phyloP scores from a whole-genome alignment of 805 yeast species.

The Peterozyma toletana region DNA sequence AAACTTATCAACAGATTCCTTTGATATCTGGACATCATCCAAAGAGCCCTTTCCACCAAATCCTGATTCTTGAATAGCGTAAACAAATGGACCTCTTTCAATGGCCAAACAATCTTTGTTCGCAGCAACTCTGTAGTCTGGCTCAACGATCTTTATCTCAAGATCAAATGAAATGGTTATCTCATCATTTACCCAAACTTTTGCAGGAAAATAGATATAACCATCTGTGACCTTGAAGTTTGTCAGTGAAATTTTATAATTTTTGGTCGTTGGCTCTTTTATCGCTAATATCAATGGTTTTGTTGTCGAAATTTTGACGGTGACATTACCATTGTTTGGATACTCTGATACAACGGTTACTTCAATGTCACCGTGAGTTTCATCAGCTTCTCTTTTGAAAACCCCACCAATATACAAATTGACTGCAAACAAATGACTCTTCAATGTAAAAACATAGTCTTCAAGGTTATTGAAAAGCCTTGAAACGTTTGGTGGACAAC shows the following conservation, averaged over 20 bases:
- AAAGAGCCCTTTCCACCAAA: slow-evolving; percentile 1
- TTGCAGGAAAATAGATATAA: slow-evolving; percentile 9
- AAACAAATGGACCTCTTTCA: slow-evolving; percentile 16
- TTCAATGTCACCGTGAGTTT: slow-evolving; percentile 1
- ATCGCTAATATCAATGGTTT: slow-evolving; percentile 10
- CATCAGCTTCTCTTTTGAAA: neutral
- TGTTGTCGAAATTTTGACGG: slow-evolving; percentile 3
- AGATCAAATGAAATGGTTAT: slow-evolving; percentile 9
- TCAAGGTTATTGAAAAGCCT: slow-evolving; percentile 16
- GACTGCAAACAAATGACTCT: slow-evolving; percentile 9
- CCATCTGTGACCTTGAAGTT: slow-evolving; percentile 8
- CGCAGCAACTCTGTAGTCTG: slow-evolving; percentile 13
- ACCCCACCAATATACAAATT: slow-evolving; percentile 13
- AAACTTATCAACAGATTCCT: slow-evolving; percentile 6
- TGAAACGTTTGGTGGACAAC: slow-evolving; percentile 22
- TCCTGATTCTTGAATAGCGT: slow-evolving; percentile 13
- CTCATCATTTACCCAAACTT: slow-evolving; percentile 5
- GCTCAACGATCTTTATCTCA: slow-evolving; percentile 9
- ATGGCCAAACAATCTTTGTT: slow-evolving; percentile 14
- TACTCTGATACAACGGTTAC: slow-evolving; percentile 9
- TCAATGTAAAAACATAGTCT: slow-evolving; percentile 10
- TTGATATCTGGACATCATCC: slow-evolving; percentile 8
- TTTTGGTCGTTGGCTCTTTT: slow-evolving; percentile 9
- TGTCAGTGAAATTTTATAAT: slow-evolving; percentile 2
- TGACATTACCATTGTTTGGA: slow-evolving; percentile 11